Evolutionary conservation across 1,284 basidiomycete species (phyloP).

Genomic region (Tetrapyrgos nigripes): DNA sequence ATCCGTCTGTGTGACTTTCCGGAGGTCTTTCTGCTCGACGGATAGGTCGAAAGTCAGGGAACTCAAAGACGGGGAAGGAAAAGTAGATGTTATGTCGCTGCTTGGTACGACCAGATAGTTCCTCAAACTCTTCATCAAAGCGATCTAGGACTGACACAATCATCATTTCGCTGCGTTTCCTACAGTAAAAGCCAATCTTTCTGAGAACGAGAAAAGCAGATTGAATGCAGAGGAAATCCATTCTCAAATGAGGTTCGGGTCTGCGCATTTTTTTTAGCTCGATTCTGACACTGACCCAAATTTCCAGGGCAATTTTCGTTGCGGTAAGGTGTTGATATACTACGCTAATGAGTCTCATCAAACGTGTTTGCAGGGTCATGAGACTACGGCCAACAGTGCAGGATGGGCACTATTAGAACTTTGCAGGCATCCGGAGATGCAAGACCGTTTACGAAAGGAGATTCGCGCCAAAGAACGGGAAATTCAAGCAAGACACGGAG

Average conservation of each 20-base stretch:
- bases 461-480: not conserved
- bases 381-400: not conserved
- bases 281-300: not conserved
- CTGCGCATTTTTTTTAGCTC: not conserved
- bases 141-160: no score
- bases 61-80: no score
- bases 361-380: not conserved
- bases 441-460: not conserved
- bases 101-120: no score
- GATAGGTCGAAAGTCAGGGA: no score
- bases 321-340: not conserved
- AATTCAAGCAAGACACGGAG: not conserved
- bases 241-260: constrained; percentile 1
- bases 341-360: no score
- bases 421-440: constrained; percentile 1
- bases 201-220: not conserved
- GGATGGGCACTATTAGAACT: constrained; percentile 3
- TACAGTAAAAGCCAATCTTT: not conserved
- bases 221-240: not conserved
- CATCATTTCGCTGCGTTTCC: not conserved
- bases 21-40: no score
- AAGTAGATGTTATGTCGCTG: no score
- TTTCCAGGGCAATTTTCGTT: not conserved
- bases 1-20: no score
- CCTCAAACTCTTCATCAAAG: no score